Evolutionary conservation across 1,284 basidiomycete genomes (phyloP), one percentile per base, ranked within the genome.

Genomic region (Trichosporon sp.): DNA sequence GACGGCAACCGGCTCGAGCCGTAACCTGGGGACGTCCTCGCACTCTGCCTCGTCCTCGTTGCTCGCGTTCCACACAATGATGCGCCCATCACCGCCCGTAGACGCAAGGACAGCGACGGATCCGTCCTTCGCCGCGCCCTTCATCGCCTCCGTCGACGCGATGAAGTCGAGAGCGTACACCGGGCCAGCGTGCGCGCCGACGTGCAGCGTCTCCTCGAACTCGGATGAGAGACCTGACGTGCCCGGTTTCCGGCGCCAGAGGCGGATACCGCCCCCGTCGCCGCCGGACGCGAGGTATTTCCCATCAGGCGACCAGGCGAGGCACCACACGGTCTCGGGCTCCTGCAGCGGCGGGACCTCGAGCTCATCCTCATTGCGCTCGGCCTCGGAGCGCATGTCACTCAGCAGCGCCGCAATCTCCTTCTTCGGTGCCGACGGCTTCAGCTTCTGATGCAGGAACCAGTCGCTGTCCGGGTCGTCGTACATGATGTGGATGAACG

Each of bases 401-500:
- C 21, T 23, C n/a, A 62, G 60, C 60, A 62, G 32, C 21, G 32
- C 21, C 21, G 72, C 66, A 25, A 79, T 56, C 27, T 72, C 65
- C 12, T 78, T 72, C 21, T 75, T 67, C 6, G 91, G 91, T 0
- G 87, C 84, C 76, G 95, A 91, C 1, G 93, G 93, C 0, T 87
- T 87, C 3, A 97, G 86, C 0, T 93, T 94, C 67, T 89, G 82
- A 75, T 93, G 92, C 77, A 90, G 91, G 80, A 89, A 95, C 94
- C 97, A 98, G 81, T 99, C 96, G 74, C 96, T 94, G 23, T 89
- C 88, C 0, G 94, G 93, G 80, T 99, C 96, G 80, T 98, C 95
- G 69, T 92, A 85, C 82, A 97, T 96, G 27, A 99, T 88, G 76
- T 93, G 94, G 81, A 99, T 92, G 7, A 92, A 93, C 77, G 98